Conservation (phyloP, 768 basidiomycete species). For the Termitomyces sp. region DNA sequence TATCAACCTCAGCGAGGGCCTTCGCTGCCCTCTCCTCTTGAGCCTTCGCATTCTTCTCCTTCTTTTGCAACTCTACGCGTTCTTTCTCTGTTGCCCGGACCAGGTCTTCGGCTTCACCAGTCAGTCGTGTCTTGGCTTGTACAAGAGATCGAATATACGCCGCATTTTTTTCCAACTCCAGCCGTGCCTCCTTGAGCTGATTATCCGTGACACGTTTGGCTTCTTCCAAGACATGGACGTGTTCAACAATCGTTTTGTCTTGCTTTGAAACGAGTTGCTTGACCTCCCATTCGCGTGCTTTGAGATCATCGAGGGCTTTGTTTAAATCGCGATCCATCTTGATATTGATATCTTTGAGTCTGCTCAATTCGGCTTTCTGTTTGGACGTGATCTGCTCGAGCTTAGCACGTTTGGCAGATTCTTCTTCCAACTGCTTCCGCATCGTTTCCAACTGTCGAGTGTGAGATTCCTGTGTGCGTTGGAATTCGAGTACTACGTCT, state of each 20-base stretch:
- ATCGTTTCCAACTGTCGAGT: conserved; percentile 66
- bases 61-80: conserved; percentile 54
- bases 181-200: conserved; percentile 76
- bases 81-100: conserved; percentile 68
- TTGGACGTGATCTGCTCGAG: conserved; percentile 59
- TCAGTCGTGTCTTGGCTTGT: conserved; percentile 67
- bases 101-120: conserved; percentile 80
- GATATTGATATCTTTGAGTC: conserved; percentile 60
- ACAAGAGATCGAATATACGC: conserved; percentile 83
- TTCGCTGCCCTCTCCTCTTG: conserved; percentile 58
- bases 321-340: conserved; percentile 79
- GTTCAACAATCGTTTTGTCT: conserved; percentile 98
- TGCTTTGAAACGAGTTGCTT: conserved; percentile 81
- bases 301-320: conserved; percentile 74
- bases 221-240: conserved; percentile 93
- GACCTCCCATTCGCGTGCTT: conserved; percentile 79
- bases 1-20: conserved; percentile 55
- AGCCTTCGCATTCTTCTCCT: conserved; percentile 58
- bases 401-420: conserved; percentile 65
- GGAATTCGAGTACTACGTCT: conserved; percentile 77
- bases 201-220: conserved; percentile 93
- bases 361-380: conserved; percentile 65
- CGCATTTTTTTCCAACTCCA: conserved; percentile 68
- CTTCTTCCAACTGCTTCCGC: conserved; percentile 69
- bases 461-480: conserved; percentile 74